A percentile compares a stretch with the other conserved stretches of the same genome.
Conservation (phyloP, 1,139 yeast species). For the Scheffersomyces quercinus region DNA sequence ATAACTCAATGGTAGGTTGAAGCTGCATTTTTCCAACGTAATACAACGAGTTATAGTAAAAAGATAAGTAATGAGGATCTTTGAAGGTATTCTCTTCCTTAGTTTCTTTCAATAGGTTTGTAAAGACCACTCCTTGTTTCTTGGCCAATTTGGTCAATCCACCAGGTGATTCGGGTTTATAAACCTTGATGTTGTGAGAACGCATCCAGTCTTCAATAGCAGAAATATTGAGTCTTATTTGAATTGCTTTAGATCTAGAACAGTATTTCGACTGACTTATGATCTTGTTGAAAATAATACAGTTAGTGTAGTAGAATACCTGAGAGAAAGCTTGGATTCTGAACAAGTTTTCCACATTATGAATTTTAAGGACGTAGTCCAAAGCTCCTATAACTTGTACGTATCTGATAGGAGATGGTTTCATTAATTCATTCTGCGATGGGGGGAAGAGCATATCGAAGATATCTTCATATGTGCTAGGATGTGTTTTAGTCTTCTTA, state of each 20-base stretch:
- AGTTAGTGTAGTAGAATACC: conserved; percentile 76
- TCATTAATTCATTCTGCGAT: conserved; percentile 56
- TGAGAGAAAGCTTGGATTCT: conserved; percentile 77
- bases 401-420: conserved; percentile 85
- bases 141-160: conserved; percentile 24
- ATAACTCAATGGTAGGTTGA: conserved; percentile 71
- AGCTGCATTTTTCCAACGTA: conserved; percentile 66
- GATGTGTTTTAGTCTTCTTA: conserved; percentile 50
- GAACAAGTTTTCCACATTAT: conserved; percentile 73
- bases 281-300: conserved; percentile 71
- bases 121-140: conserved; percentile 16
- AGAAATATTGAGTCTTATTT: conserved; percentile 81
- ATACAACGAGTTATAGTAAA: conserved; percentile 58
- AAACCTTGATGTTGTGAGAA: conserved; percentile 65
- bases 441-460: conserved; percentile 74
- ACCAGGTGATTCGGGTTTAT: conserved; percentile 33
- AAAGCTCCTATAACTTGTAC: conserved; percentile 88
- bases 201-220: conserved; percentile 92
- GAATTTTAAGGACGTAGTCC: conserved; percentile 79
- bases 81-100: conserved; percentile 4
- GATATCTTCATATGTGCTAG: conserved; percentile 65
- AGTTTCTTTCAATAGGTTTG: conserved; percentile 21
- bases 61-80: conserved; percentile 37
- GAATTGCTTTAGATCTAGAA: conserved; percentile 84
- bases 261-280: conserved; percentile 65